phyloP scores from a whole-genome alignment of 1,139 yeast genomes.

The Petasospora fabianii region DNA sequence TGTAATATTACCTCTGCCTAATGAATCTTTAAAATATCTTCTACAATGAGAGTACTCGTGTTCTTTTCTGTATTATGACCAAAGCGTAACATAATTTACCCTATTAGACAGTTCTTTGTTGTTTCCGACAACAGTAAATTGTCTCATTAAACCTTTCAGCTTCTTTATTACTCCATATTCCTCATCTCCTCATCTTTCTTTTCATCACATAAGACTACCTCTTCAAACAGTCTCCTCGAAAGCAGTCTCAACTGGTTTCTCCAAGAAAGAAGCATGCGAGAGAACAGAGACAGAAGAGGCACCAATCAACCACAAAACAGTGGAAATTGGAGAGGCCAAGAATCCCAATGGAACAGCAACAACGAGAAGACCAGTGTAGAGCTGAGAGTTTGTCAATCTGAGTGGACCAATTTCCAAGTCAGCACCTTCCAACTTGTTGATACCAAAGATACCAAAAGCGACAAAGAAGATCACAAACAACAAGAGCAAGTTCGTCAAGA shows the following conservation, averaged over 20 bases:
- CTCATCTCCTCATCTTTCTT: background rate
- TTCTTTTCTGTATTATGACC: no score
- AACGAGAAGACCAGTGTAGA: constrained; percentile 80
- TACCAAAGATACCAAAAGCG: constrained; percentile 71
- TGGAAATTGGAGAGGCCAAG: constrained; percentile 88
- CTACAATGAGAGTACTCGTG: no score
- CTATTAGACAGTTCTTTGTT: no score
- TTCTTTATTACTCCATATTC: background rate
- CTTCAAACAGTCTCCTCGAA: constrained; percentile 60
- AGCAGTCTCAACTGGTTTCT: constrained; percentile 96
- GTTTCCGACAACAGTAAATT: no score
- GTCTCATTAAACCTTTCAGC: no score
- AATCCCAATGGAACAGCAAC: constrained; percentile 85
- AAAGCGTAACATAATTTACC: no score
- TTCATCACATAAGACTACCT: no score
- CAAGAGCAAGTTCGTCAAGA: constrained; percentile 79
- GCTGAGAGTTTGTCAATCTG: constrained; percentile 71
- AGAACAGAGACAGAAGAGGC: constrained; percentile 85
- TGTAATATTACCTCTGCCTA: no score
- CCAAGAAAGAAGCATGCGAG: constrained; percentile 92
- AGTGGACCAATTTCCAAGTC: constrained; percentile 69
- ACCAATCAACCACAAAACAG: constrained; percentile 95
- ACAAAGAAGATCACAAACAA: constrained; percentile 74
- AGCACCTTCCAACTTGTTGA: constrained; percentile 72
- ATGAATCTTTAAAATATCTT: no score